These are phyloP conservation scores for Cetraspora pellucida DNA, from an alignment of 192 early-diverging fungal species.

Conservation along the genomic window DNA sequence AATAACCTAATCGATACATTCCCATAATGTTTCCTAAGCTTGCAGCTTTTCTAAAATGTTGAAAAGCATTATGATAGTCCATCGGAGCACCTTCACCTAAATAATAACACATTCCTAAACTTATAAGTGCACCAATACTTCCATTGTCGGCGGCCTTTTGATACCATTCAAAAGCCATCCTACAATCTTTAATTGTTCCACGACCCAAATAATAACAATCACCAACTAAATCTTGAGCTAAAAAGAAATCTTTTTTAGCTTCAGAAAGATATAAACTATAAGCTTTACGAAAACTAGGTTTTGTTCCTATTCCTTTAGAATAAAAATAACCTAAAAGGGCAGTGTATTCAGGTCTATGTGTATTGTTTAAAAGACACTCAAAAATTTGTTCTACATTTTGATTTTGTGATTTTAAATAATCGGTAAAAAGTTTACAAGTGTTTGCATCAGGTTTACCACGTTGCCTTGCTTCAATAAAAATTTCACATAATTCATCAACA, in stretches of 20 bases:
- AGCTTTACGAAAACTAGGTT: background rate
- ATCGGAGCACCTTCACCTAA: background rate
- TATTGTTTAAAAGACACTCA: background rate
- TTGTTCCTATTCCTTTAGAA: background rate
- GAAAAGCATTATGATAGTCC: background rate
- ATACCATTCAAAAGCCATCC: background rate
- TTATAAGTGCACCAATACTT: background rate
- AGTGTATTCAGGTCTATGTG: background rate
- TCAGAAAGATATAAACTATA: background rate
- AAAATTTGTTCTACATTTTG: background rate
- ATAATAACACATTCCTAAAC: background rate
- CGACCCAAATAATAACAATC: background rate
- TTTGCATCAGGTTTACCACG: background rate
- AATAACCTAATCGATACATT: background rate
- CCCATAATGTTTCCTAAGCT: background rate
- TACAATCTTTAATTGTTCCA: background rate
- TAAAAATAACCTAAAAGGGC: background rate
- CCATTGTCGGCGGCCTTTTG: background rate
- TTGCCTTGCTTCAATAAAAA: background rate
- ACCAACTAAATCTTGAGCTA: background rate
- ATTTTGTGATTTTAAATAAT: background rate
- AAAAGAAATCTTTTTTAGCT: background rate
- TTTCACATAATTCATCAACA: background rate
- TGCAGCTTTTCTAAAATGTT: background rate
- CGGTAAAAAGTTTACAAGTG: background rate